phyloP scores from a whole-genome alignment of 352 stramenopile genomes.

The Pythium dissotocum region DNA sequence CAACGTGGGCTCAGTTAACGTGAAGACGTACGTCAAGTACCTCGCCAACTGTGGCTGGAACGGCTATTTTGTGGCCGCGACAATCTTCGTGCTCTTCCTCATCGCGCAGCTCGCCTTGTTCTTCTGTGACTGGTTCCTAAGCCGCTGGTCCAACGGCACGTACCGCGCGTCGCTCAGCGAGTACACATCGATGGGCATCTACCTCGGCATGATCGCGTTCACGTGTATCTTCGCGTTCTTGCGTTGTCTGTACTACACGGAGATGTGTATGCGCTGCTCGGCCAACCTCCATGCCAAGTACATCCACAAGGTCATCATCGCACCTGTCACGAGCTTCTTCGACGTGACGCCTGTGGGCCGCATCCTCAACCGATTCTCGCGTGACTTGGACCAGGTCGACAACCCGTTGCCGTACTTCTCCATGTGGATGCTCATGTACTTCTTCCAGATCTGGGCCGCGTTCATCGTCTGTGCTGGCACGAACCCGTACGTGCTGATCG shows the following conservation, averaged over 20 bases:
- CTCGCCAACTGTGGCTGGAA: conserved; percentile 49
- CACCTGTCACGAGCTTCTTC: conserved; percentile 38
- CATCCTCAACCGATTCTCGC: conserved; percentile 40
- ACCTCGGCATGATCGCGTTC: conserved; percentile 38
- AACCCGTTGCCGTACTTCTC: conserved; percentile 51
- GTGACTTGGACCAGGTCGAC: conserved; percentile 48
- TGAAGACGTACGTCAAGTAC: conserved; percentile 55
- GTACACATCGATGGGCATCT: conserved; percentile 38
- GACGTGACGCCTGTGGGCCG: conserved; percentile 37
- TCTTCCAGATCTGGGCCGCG: conserved; percentile 32
- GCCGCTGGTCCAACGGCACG: conserved; percentile 41
- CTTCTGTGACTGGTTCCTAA: conserved; percentile 57
- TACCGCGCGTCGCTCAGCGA: conserved; percentile 31
- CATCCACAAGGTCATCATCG: conserved; percentile 38
- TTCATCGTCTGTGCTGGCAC: conserved; percentile 42
- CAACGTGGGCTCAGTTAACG: conserved; percentile 36
- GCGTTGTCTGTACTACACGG: conserved; percentile 40
- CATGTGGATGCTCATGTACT: conserved; percentile 45
- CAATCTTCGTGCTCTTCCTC: conserved; percentile 38
- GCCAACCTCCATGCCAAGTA: conserved; percentile 45
- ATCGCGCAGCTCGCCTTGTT: conserved; percentile 47
- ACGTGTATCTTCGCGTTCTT: conserved; percentile 38
- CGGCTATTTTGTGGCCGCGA: conserved; percentile 30
- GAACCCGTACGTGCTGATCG: conserved; percentile 49
- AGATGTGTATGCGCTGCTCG: conserved; percentile 43